These are phyloP conservation scores for Trichoderma cornu-damae DNA, from an alignment of 2,329 filamentous ascomycete genomes.

Conservation along the genomic window DNA sequence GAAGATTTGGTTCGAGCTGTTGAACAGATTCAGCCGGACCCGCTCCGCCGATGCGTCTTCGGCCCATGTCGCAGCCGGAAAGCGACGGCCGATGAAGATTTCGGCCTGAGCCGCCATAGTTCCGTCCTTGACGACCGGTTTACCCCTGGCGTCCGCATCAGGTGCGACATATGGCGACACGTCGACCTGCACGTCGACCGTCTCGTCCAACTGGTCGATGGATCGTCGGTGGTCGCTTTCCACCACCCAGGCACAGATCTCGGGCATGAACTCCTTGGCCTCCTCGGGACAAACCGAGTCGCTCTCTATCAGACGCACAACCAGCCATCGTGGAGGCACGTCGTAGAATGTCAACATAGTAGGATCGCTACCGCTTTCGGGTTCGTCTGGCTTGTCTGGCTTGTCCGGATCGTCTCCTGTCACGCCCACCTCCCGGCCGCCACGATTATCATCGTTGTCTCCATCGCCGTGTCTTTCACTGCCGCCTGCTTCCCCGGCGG, in stretches of 20 bases:
- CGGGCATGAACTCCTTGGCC: neutral
- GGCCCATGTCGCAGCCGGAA: neutral
- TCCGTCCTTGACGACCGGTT: conserved; percentile 16
- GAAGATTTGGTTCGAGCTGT: conserved; percentile 35
- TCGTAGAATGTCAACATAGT: conserved; percentile 7
- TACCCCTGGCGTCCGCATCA: no score
- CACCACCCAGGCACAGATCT: conserved; percentile 33
- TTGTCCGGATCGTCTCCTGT: no score
- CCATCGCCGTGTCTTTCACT: no score
- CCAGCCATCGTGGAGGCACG: conserved; percentile 35
- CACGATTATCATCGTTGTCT: no score
- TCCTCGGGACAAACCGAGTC: conserved; percentile 11
- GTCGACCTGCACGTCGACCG: conserved; percentile 37
- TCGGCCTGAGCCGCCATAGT: conserved; percentile 37
- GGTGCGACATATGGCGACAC: conserved; percentile 35
- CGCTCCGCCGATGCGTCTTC: neutral
- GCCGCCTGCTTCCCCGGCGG: no score
- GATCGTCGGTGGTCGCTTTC: conserved; percentile 35
- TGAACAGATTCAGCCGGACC: conserved; percentile 17
- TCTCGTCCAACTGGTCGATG: conserved; percentile 29
- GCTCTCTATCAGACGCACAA: conserved; percentile 29
- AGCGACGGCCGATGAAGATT: conserved; percentile 38
- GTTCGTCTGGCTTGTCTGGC: neutral
- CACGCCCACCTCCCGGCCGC: no score
- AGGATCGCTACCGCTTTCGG: neutral